Base-by-base conservation (phyloP, 805 yeast species). In the Cyberlindnera samutprakarnensis region DNA sequence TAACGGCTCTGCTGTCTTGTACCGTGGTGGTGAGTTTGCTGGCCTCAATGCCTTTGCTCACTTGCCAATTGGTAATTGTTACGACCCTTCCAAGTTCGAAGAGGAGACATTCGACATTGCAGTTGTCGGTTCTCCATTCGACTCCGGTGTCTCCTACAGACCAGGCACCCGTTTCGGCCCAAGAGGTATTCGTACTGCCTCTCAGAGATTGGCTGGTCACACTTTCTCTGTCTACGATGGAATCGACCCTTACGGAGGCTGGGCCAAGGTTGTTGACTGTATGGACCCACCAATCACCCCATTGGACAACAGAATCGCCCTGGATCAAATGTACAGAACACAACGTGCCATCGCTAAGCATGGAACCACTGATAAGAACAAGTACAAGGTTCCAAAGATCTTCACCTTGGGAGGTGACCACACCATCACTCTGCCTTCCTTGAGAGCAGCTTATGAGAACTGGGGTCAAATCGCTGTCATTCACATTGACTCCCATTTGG, bases 401-500 rank as follows among this genome's bases (percentile, higher is more conserved):
- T 60, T 70, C 35, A 68, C 74, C 6, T 51, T 70, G 40, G 77
- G 77, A 6, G 77, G 77, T 20, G 77, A 70, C 48, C 77, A 70
- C 42, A 69, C 77, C 13, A 56, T 70, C 27, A 61, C 74, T 6
- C 52, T 70, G 25, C 68, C 71, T 65, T 59, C 70, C 1, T 44
- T 70, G 14, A 61, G 60, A 44, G 65, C 71, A 8, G 70, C 68
- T 13, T 65, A 58, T 32, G 75, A 70, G 37, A 54, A 61, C 38
- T 57, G 56, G 44, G 72, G 73, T 7, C 51, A 56, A 30, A 38
- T 70, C n/a, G 61, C 66, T 12, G 71, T 70, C 53, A 51, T 36
- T 47, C 72, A 78, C 49, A 76, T 78, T 41, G 86, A 78, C 49
- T 66, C 79, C 17, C 86, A 78, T 51, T 64, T 78, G 27, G 86